Evolutionary conservation across 495 filamentous ascomycete species (phyloP), one percentile per base, ranked within the genome.

Genomic region (Eremomyces bilateralis): DNA sequence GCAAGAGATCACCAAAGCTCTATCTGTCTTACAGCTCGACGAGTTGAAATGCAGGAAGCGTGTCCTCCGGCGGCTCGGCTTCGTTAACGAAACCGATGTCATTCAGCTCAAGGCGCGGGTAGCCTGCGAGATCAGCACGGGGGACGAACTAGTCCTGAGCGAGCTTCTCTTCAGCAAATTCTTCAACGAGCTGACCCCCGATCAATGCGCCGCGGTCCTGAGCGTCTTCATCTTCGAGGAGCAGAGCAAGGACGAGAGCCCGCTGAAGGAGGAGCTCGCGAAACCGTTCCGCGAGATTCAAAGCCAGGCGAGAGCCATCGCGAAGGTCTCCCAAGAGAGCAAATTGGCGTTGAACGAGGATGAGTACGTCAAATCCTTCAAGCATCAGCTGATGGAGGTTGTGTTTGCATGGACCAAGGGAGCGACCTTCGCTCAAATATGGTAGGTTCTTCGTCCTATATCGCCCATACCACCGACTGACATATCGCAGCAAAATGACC

Each of bases 181-280:
- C 63, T 97, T 97, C 65, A 95, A 95, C 53, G 82, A 92, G 45
- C 61, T 95, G 19, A 72, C 69, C 0, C 82, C 88, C 0, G 85
- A 95, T 48, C 63, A 84, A 48, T 73, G 68, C 42, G 88, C 90
- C 2, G 69, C 85, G 13, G 64, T 79, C 6, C 61, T 97, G 34
- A 90, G 79, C 48, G 77, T 78, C 43, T 97, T 97, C 57, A 83
- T 95, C 38, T 93, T 92, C 41, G 88, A 97, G 52, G 88, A 97
- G 59, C 91, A 90, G 57, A 67, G 74, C 21, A 72, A 81, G 33
- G 70, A 82, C 21, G 54, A 65, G n/a, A 60, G 58, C 21, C 48
- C 61, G 4, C 57, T 92, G 27, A 74, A 71, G 38, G 80, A 90
- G 22, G 83, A 92, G 45, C 64, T 94, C 15, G 64, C 65, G 34